These are phyloP conservation scores for Auricularia auricula-judae DNA, from an alignment of 768 basidiomycete genomes.

Conservation along the genomic window DNA sequence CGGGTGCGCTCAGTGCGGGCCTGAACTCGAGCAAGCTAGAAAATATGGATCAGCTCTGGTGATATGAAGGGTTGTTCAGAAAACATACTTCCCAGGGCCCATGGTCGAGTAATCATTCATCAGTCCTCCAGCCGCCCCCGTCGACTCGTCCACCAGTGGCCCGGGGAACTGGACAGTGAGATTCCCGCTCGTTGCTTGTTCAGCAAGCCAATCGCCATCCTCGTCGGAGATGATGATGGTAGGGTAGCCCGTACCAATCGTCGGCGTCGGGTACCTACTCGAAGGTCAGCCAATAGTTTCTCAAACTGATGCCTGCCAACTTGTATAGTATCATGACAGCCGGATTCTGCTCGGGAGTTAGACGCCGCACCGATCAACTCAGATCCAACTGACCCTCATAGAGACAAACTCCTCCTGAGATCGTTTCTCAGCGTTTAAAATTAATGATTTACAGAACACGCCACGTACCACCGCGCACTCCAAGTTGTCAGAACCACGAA, in stretches of 20 bases:
- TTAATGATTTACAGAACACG: neutral
- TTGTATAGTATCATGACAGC: neutral
- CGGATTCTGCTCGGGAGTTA: neutral
- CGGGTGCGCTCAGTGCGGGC: slow-evolving; percentile 11
- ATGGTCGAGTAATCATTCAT: slow-evolving; percentile 17
- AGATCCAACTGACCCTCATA: too few relatives aligned
- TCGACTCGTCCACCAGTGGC: slow-evolving; percentile 7
- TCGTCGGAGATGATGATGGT: neutral
- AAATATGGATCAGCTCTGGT: too few relatives aligned
- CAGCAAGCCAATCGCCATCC: neutral
- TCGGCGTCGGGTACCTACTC: neutral
- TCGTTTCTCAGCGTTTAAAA: neutral
- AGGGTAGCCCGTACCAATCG: neutral
- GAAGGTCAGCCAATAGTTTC: neutral
- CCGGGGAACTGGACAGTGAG: neutral
- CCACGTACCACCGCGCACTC: neutral
- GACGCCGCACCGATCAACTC: too few relatives aligned
- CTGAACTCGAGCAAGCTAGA: slow-evolving; percentile 6
- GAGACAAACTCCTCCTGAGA: neutral
- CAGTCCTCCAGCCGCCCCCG: slow-evolving; percentile 16
- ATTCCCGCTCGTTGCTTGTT: neutral
- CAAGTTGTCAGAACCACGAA: neutral
- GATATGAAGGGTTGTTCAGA: neutral
- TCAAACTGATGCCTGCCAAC: neutral
- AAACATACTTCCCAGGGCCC: slow-evolving; percentile 22